These are phyloP conservation scores for Tremella yokohamensis DNA, from an alignment of 768 basidiomycete species.

Conservation along the genomic window DNA sequence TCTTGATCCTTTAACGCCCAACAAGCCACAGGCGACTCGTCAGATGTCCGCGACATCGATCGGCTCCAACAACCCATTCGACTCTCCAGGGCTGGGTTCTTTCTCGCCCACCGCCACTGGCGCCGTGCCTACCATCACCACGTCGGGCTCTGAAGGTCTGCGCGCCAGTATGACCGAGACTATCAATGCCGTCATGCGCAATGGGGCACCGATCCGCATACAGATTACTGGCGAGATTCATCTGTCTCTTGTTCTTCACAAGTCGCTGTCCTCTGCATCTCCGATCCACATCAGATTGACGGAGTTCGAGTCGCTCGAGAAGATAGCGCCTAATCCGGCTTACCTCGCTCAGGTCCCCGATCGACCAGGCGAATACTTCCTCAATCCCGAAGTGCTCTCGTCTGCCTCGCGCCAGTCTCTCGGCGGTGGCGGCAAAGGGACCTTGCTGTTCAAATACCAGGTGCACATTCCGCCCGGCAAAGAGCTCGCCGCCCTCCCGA, in stretches of 20 bases:
- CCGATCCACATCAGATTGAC: conserved; percentile 50
- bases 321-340: conserved; percentile 53
- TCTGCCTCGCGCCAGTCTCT: conserved; percentile 18
- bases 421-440: conserved; percentile 21
- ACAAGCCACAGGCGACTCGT: conserved; percentile 9
- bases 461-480: conserved; percentile 46
- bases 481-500: conserved; percentile 37
- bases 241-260: conserved; percentile 24
- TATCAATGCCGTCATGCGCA: conserved; percentile 51
- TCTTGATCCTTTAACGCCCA: conserved; percentile 2
- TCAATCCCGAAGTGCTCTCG: conserved; percentile 46
- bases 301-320: conserved; percentile 51
- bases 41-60: conserved; percentile 31
- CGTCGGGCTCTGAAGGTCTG: conserved; percentile 41
- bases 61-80: conserved; percentile 46
- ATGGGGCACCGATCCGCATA: conserved; percentile 46
- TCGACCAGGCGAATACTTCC: conserved; percentile 49
- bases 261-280: conserved; percentile 13
- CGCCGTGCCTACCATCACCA: conserved; percentile 12
- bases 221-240: conserved; percentile 53
- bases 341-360: conserved; percentile 48
- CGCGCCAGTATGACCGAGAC: conserved; percentile 52
- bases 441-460: conserved; percentile 53
- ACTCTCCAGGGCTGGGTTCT: conserved; percentile 28
- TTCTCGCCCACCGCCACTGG: conserved; percentile 1